Evolutionary conservation across 306 rosid genomes (phyloP), one percentile per base, ranked within the genome.

Genomic region (Pterocarpus santalinus): DNA sequence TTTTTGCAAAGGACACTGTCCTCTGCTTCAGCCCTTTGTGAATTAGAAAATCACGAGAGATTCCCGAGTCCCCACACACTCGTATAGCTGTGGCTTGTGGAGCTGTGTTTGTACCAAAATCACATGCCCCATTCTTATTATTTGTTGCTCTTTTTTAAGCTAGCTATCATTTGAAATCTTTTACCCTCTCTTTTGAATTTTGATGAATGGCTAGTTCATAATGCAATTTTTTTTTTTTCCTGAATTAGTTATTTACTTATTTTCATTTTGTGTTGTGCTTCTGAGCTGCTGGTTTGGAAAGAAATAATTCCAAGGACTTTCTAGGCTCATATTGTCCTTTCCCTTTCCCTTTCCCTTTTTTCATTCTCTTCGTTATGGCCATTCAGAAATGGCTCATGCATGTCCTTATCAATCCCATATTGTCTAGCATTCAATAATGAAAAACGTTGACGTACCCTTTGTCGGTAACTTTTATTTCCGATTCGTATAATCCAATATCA

Each of bases 41-140:
- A 49, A 39, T 67, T 77, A 30, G n/a, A 70, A 69, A 33, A 78
- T 85, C 35, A 85, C 67, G 91, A 85, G 86, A 87, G n/a, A 72
- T 69, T 80, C 69, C 17, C 79, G 71, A 76, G 92, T 86, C 89
- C 92, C 95, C 85, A 87, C 94, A 65, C 73, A 78, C 65, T 80
- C 78, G 68, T 7, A 17, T 46, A 47, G 80, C 34, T 15, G 82
- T 30, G 80, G 70, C 52, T 9, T 17, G 77, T 69, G 84, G 70
- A 57, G 52, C 52, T 81, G 65, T 82, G 81, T 65, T 39, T 73
- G 76, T 66, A 57, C 90, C 84, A 38, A 70, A 69, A 46, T 85
- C 88, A 85, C 85, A 76, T 83, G 89, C 36, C 72, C 28, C 46
- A 10, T 8, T 76, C 71, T 34, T 34, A 13, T 69, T 2, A 68